phyloP scores from a whole-genome alignment of 495 filamentous ascomycete genomes.

The Hypomontagnella submonticulosa region DNA sequence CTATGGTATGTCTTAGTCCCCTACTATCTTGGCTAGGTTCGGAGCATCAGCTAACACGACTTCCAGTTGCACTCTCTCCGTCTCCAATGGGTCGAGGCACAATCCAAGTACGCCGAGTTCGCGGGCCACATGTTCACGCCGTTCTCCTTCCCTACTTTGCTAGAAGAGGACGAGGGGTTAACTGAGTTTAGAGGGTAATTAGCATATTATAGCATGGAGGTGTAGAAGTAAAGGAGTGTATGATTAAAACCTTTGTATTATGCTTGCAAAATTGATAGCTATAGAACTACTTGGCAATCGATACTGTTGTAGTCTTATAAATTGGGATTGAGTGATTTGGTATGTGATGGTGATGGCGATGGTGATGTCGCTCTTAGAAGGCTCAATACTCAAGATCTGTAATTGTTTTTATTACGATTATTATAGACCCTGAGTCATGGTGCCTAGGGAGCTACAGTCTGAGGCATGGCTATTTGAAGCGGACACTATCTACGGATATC shows the following conservation, averaged over 20 bases:
- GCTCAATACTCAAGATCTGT: no score
- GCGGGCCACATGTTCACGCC: slow-evolving; percentile 91
- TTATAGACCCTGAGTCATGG: no score
- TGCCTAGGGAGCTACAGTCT: no score
- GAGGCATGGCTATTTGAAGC: no score
- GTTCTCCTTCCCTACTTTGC: slow-evolving; percentile 86
- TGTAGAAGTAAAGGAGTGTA: slow-evolving; percentile 30
- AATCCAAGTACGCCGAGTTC: slow-evolving; percentile 99
- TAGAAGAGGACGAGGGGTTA: slow-evolving; percentile 81
- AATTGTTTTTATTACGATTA: no score
- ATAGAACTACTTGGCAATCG: slow-evolving; percentile 39
- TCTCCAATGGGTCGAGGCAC: slow-evolving; percentile 99
- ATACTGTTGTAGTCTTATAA: slow-evolving; percentile 33
- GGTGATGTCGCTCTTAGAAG: not conserved
- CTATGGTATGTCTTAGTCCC: slow-evolving; percentile 57
- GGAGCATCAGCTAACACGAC: slow-evolving; percentile 5
- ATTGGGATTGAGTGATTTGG: not conserved
- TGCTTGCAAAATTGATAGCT: slow-evolving; percentile 36
- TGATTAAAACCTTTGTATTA: slow-evolving; percentile 43
- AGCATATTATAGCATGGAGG: slow-evolving; percentile 15
- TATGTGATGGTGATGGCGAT: not conserved
- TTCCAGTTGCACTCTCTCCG: slow-evolving; percentile 82
- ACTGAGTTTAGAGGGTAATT: slow-evolving; percentile 53
- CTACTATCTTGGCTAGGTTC: not conserved
- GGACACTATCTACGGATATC: no score